Evolutionary conservation across 225 moss, liverwort and hornwort species (phyloP).

Genomic region (Climacium dendroides): DNA sequence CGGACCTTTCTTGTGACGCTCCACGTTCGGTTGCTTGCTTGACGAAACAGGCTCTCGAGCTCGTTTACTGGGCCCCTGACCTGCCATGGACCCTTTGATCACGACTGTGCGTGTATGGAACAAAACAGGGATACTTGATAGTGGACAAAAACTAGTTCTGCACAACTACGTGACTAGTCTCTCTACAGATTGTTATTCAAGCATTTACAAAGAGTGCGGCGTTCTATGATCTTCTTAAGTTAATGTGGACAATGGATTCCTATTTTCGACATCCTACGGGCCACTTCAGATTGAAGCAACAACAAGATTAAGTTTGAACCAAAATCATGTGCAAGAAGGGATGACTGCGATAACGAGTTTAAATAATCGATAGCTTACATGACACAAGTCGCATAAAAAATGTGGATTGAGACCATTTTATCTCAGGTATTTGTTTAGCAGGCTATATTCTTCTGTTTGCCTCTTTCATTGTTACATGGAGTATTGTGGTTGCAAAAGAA

Average conservation of each 20-base stretch:
- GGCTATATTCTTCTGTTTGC: not conserved
- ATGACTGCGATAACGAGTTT: not conserved
- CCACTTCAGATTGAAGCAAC: not conserved
- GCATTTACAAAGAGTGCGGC: not conserved
- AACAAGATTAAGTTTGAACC: not conserved
- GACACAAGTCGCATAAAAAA: not conserved
- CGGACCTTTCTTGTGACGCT: conserved; percentile 29
- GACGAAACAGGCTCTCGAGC: conserved; percentile 3
- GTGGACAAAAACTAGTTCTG: not conserved
- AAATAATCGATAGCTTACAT: not conserved
- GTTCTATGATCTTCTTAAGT: not conserved
- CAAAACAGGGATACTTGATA: not conserved
- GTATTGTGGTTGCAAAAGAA: not conserved
- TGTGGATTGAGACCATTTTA: not conserved
- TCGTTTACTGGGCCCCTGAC: conserved; percentile 24
- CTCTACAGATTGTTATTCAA: not conserved
- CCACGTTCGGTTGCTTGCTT: not conserved
- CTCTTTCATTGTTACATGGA: not conserved
- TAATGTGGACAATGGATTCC: not conserved
- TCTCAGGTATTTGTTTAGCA: not conserved
- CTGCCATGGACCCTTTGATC: conserved; percentile 3
- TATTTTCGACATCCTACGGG: not conserved
- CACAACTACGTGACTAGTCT: not conserved
- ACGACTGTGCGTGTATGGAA: not conserved
- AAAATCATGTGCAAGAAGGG: not conserved